Evolutionary conservation across 371 early-diverging fungal genomes (phyloP).

Genomic region (Umbelopsis sp.): DNA sequence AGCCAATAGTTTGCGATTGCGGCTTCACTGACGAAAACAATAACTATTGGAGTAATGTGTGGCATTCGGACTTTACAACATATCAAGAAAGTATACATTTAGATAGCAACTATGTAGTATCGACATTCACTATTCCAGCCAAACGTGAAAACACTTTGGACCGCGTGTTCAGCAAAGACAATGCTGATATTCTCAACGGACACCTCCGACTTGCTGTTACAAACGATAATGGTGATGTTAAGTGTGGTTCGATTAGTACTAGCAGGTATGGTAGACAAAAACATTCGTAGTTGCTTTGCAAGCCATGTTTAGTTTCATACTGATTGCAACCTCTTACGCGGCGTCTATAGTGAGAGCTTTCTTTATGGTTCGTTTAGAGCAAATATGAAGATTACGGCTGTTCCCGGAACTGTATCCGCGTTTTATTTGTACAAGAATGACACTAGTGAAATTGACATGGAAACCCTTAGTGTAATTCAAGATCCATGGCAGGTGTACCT

Average conservation of each 20-base stretch:
- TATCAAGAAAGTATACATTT: constrained; percentile 30
- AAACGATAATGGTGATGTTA: constrained; percentile 19
- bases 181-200: constrained; percentile 32
- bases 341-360: constrained; percentile 31
- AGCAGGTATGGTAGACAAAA: constrained; percentile 26
- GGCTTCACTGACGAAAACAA: constrained; percentile 46
- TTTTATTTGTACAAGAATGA: constrained; percentile 44
- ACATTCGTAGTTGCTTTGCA: no score
- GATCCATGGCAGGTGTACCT: constrained; percentile 42
- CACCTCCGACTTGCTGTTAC: constrained; percentile 29
- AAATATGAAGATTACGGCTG: constrained; percentile 31
- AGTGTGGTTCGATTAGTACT: constrained; percentile 45
- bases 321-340: no score
- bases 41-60: constrained; percentile 37
- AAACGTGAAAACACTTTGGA: constrained; percentile 33
- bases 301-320: no score
- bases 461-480: constrained; percentile 35
- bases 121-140: constrained; percentile 39
- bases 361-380: constrained; percentile 51
- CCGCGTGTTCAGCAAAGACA: constrained; percentile 37
- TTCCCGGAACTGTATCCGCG: constrained; percentile 46
- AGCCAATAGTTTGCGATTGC: constrained; percentile 27
- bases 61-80: constrained; percentile 40
- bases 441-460: constrained; percentile 49
- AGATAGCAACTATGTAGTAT: constrained; percentile 38